A percentile compares a stretch with the other conserved stretches of the same genome.
These are phyloP conservation scores for Lophiotrema nucula DNA, from an alignment of 495 filamentous ascomycete genomes.

Conservation along the genomic window DNA sequence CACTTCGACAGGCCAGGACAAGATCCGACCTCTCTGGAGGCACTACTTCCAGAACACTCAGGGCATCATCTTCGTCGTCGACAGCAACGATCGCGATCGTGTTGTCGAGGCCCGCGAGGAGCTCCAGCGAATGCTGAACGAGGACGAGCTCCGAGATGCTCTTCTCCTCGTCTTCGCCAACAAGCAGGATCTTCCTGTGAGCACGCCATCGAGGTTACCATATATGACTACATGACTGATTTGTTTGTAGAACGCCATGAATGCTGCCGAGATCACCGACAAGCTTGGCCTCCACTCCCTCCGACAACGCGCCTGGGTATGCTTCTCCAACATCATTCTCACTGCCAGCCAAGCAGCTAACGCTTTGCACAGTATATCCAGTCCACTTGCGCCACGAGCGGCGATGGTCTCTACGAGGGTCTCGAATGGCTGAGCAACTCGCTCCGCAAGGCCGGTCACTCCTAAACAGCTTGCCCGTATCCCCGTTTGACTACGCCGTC, in stretches of 20 bases:
- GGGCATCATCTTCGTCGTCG: slow-evolving; percentile 99
- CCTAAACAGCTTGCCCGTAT: slow-evolving; percentile 49
- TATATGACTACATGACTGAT: neutral
- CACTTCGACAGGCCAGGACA: no score
- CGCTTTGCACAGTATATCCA: slow-evolving; percentile 78
- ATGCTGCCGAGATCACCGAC: slow-evolving; percentile 98
- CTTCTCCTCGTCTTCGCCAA: slow-evolving; percentile 98
- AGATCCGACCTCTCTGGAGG: slow-evolving; percentile 99
- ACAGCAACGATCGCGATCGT: slow-evolving; percentile 99
- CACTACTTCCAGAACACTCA: slow-evolving; percentile 99
- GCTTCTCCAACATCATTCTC: slow-evolving; percentile 40
- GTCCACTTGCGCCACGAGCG: slow-evolving; percentile 98
- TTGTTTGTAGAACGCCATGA: slow-evolving; percentile 88
- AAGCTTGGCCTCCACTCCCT: slow-evolving; percentile 99
- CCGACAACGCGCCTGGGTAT: slow-evolving; percentile 96
- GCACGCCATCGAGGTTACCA: slow-evolving; percentile 38
- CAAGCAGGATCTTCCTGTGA: slow-evolving; percentile 99
- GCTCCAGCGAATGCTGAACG: slow-evolving; percentile 99
- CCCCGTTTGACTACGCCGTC: neutral
- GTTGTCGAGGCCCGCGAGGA: slow-evolving; percentile 98
- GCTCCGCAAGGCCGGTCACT: slow-evolving; percentile 85
- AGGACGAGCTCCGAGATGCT: slow-evolving; percentile 97
- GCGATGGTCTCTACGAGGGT: slow-evolving; percentile 99
- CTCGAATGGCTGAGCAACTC: slow-evolving; percentile 98
- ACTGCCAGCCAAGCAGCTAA: slow-evolving; percentile 3